Evolutionary conservation across 176 grass and related monocot genomes (phyloP).

Genomic region (Triticum timopheevii): DNA sequence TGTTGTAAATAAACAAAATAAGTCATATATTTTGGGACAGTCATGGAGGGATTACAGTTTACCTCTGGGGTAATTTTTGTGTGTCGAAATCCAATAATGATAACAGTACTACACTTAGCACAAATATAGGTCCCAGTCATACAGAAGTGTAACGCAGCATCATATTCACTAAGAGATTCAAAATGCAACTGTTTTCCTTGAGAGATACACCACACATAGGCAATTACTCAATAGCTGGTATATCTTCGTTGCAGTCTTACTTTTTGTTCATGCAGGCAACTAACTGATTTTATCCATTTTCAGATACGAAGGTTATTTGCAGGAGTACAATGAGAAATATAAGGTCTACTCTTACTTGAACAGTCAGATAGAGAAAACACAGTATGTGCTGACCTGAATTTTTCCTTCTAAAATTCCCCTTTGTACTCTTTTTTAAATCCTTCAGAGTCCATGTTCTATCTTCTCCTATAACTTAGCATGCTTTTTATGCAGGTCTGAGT

Average conservation of each 20-base stretch:
- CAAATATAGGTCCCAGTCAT: not conserved
- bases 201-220: not conserved
- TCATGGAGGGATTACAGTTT: not conserved
- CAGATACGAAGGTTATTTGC: constrained; percentile 83
- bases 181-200: not conserved
- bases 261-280: not conserved
- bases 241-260: not conserved
- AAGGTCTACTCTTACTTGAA: constrained; percentile 68
- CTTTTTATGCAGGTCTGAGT: constrained; percentile 53
- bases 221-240: not conserved
- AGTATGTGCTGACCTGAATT: constrained; percentile 41
- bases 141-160: not conserved
- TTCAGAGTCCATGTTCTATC: constrained; percentile 4
- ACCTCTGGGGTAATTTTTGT: not conserved
- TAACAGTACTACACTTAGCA: not conserved
- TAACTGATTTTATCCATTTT: constrained; percentile 43
- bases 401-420: not conserved
- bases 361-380: constrained; percentile 73
- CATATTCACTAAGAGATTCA: not conserved
- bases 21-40: not conserved
- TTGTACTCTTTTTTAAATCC: constrained; percentile 6
- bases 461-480: constrained; percentile 6
- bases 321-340: constrained; percentile 88
- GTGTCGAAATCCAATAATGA: not conserved
- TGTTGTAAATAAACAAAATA: not conserved